Conservation (phyloP, 257 asterid species). For the Jasminum sambac region DNA sequence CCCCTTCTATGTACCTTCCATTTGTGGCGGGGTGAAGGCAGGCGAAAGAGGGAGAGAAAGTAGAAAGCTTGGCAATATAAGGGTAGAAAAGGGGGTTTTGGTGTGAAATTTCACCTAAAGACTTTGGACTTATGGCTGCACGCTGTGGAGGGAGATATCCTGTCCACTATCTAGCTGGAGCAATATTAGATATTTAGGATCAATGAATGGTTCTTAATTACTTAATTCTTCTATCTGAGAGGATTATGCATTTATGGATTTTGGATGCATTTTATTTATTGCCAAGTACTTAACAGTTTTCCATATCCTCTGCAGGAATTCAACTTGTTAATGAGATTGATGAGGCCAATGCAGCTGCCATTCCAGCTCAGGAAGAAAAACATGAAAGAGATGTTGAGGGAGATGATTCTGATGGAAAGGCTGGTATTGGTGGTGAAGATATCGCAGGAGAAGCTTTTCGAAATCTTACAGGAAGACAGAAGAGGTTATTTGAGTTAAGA, state of each 20-base stretch:
- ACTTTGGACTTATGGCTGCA: neutral
- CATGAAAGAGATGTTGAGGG: slow-evolving; percentile 35
- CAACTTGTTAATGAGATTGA: slow-evolving; percentile 29
- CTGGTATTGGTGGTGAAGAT: slow-evolving; percentile 36
- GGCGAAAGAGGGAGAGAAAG: neutral
- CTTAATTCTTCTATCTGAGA: neutral
- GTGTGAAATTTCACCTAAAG: neutral
- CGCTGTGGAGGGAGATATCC: neutral
- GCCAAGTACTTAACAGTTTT: neutral
- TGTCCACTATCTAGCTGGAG: neutral
- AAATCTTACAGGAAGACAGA: slow-evolving; percentile 75
- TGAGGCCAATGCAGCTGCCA: slow-evolving; percentile 23
- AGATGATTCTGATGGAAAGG: slow-evolving; percentile 42
- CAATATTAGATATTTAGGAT: neutral
- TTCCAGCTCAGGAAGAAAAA: slow-evolving; percentile 36
- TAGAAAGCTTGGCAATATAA: neutral
- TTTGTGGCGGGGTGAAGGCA: no score
- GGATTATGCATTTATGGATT: neutral
- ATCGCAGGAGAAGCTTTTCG: slow-evolving; percentile 30
- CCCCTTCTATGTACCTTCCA: neutral
- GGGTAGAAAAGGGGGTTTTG: neutral
- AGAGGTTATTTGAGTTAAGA: slow-evolving; percentile 69
- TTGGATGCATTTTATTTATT: neutral
- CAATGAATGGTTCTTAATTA: neutral
- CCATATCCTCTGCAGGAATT: slow-evolving; percentile 34